Base-by-base conservation (phyloP, 202 grass and related monocot species). In the Zizania palustris region DNA sequence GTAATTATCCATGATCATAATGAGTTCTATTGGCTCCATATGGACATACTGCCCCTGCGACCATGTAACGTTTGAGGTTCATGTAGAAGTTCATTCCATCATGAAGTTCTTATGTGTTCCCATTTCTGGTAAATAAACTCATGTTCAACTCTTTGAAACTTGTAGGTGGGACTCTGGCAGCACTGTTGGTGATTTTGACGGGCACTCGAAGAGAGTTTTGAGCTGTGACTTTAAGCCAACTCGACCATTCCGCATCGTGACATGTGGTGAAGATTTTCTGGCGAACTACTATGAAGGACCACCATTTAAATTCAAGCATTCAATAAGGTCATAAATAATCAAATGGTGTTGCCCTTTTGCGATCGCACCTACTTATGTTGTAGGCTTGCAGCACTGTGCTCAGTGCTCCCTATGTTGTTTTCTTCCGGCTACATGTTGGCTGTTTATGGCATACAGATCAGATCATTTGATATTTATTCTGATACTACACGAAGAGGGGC, bases 161-260 rank as follows among this genome's bases (percentile, higher is more conserved):
- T 88, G 28, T 69, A 98, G 91, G 78, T 98, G 96, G 96, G 96
- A 98, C 74, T 94, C 96, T 79, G 96, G 96, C 33, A 92, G 85
- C 40, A 98, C 85, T 9, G 91, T 98, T 40, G 96, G 96, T 48
- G 96, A 98, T 5, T 98, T 98, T 76, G 96, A 98, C 8, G 96
- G 96, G 33, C 96, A 98, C 65, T 98, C 96, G 28, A 90, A 89
- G 79, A 90, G 96, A 65, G 96, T 98, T 66, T 60, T 98, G 51
- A 98, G 95, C 82, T 98, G 95, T 60, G 89, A 93, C 39, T 98
- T 98, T 76, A 98, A 98, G 81, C 95, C 95, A 33, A 95, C 95
- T 45, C 85, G 91, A 3, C 95, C 91, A 53, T 98, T 95, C 69
- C 95, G 95, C 20, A 89, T 98, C 40, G 91, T 91, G 6, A 92